phyloP scores from a whole-genome alignment of 2,329 filamentous ascomycete genomes.

The Gaeumannomyces tritici region DNA sequence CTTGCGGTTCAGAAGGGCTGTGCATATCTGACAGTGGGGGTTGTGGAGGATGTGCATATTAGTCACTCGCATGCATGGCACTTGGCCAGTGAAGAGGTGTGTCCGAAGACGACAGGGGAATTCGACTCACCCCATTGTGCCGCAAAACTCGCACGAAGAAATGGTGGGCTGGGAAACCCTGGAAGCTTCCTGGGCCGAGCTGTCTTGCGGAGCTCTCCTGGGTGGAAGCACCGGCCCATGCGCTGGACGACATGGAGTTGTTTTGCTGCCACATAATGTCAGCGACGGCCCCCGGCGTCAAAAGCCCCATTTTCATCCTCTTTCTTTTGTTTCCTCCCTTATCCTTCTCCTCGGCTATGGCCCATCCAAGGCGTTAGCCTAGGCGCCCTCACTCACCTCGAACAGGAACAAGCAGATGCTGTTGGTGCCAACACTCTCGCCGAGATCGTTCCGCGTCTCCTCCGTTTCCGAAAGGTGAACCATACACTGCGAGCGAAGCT shows the following conservation, averaged over 20 bases:
- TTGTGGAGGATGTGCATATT: not conserved
- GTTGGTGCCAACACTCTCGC: slow-evolving; percentile 17
- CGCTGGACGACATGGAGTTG: not conserved
- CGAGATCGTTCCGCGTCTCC: slow-evolving; percentile 16
- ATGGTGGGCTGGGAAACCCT: slow-evolving; percentile 44
- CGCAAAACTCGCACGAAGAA: slow-evolving; percentile 48
- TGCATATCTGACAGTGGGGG: slow-evolving; percentile 24
- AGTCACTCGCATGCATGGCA: not conserved
- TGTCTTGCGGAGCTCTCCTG: slow-evolving; percentile 26
- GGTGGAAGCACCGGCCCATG: slow-evolving; percentile 25
- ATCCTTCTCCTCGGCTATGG: not conserved
- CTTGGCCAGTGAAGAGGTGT: no score
- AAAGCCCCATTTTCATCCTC: not conserved
- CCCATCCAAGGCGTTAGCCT: not conserved
- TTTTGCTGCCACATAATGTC: slow-evolving; percentile 23
- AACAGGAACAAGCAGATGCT: slow-evolving; percentile 42
- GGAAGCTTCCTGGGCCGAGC: slow-evolving; percentile 35
- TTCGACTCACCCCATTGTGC: slow-evolving; percentile 36
- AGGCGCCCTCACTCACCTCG: slow-evolving; percentile 34
- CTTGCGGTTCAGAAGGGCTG: slow-evolving; percentile 38
- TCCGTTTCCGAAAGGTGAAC: slow-evolving; percentile 25
- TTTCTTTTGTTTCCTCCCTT: not conserved
- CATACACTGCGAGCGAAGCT: slow-evolving; percentile 33
- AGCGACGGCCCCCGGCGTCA: not conserved
- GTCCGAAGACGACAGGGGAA: not conserved